Base-by-base conservation (phyloP, 805 yeast genomes). In the Wickerhamomyces sydowiorum region DNA sequence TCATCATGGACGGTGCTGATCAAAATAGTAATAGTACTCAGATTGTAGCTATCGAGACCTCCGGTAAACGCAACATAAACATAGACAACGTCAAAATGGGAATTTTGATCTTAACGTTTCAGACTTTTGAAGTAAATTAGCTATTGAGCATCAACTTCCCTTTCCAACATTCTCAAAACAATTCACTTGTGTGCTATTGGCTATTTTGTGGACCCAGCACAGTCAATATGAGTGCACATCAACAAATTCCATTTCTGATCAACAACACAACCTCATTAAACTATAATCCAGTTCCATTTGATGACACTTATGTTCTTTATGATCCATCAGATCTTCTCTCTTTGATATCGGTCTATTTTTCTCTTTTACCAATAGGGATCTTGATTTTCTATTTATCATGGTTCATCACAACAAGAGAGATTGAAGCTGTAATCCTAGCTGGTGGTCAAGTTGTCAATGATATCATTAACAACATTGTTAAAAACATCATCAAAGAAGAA, bases 391-490 rank as follows among this genome's bases (percentile, higher is more conserved):
- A 90, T 54, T 74, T 87, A 27, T 78, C 96, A 12, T 85, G 95
- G 87, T 85, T 90, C 54, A 65, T 91, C 35, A 62, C 81, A 13
- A 75, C 96, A 0, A 67, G 97, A 41, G 97, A 93, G 54, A 71
- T 87, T 22, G 96, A 90, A 58, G 86, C 96, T 1, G 79, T 88
- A 18, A 65, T 90, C 38, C 71, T 87, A 48, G 91, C 91, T 0
- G 84, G 75, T 2, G 99, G 98, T 2, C 98, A 91, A 54, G 78
- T 90, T 7, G 65, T 73, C 15, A 84, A 86, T 48, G 97, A 93
- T 59, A 55, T 81, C 0, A 54, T 79, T 21, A 91, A 91, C 61
- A 78, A 82, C 44, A 50, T 83, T 2, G 63, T 86, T 32, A 91
- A 91, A 59, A 68, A 70, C 18, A 30, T 76, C 1, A 61, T 88